Percentiles rank a stretch among this genome's conserved stretches.
These are phyloP conservation scores for Nigrograna mackinnonii DNA, from an alignment of 2,329 filamentous ascomycete species.

Conservation along the genomic window DNA sequence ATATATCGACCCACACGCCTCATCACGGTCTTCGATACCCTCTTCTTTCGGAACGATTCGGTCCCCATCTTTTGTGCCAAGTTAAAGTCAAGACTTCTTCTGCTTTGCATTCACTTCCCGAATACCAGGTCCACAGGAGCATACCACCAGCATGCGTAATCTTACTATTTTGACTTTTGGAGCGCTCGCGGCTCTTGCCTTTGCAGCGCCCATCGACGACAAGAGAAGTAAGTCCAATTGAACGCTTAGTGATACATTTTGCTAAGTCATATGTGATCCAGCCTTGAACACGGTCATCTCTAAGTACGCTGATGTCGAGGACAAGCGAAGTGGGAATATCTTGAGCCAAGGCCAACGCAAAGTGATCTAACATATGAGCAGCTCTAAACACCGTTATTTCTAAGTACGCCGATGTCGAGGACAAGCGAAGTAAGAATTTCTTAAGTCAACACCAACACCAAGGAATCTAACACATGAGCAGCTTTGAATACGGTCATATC, in stretches of 20 bases:
- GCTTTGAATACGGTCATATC: not conserved
- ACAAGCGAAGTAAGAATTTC: slow-evolving; percentile 2
- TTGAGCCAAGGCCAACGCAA: not conserved
- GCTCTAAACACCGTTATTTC: not conserved
- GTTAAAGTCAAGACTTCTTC: not conserved
- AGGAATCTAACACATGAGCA: too few relatives aligned
- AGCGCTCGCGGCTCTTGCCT: not conserved
- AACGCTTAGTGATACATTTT: too few relatives aligned
- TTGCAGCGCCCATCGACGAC: slow-evolving; percentile 1
- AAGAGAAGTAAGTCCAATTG: not conserved
- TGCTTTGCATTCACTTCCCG: not conserved
- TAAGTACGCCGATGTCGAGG: not conserved
- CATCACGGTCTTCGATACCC: not conserved
- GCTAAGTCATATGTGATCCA: too few relatives aligned
- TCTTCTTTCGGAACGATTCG: not conserved
- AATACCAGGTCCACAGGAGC: not conserved
- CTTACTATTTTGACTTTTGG: not conserved
- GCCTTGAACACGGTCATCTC: not conserved
- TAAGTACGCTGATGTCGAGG: not conserved
- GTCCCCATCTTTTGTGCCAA: not conserved
- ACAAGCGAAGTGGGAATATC: not conserved
- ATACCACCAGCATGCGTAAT: not conserved
- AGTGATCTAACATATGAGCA: too few relatives aligned
- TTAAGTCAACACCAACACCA: too few relatives aligned
- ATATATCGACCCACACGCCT: not conserved